Conservation (phyloP, 352 stramenopile species). For the Thraustotheca clavata region DNA sequence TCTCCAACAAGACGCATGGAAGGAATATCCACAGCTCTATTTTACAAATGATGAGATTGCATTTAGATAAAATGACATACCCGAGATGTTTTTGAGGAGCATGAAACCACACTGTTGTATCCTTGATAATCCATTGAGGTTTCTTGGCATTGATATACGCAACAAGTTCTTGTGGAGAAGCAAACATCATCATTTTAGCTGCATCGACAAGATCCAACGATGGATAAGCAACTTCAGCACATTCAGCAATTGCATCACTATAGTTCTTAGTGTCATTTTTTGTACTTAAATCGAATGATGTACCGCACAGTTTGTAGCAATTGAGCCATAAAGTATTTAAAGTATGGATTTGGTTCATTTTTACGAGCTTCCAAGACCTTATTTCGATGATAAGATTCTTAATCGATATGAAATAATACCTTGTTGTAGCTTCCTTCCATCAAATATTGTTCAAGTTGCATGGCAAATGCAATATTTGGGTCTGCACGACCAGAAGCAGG, state of each 20-base stretch:
- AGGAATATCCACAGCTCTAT: slow-evolving; percentile 82
- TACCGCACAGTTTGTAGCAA: slow-evolving; percentile 88
- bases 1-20: slow-evolving; percentile 92
- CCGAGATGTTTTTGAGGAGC: slow-evolving; percentile 76
- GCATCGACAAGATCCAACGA: slow-evolving; percentile 80
- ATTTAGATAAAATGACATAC: slow-evolving; percentile 6
- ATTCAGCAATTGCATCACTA: slow-evolving; percentile 91
- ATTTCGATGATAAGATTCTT: background rate
- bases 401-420: slow-evolving; percentile 25
- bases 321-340: slow-evolving; percentile 92
- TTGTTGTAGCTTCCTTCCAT: slow-evolving; percentile 93
- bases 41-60: background rate
- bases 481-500: slow-evolving; percentile 71
- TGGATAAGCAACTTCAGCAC: slow-evolving; percentile 91
- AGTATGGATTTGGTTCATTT: slow-evolving; percentile 88
- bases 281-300: slow-evolving; percentile 20
- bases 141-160: slow-evolving; percentile 84
- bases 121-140: slow-evolving; percentile 87
- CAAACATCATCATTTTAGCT: slow-evolving; percentile 91
- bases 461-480: slow-evolving; percentile 80
- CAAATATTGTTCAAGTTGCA: slow-evolving; percentile 88
- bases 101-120: slow-evolving; percentile 86
- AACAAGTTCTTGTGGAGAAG: slow-evolving; percentile 62
- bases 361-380: slow-evolving; percentile 78
- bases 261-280: background rate